Evolutionary conservation across 257 asterid species (phyloP).

Genomic region (Datura wrightii): DNA sequence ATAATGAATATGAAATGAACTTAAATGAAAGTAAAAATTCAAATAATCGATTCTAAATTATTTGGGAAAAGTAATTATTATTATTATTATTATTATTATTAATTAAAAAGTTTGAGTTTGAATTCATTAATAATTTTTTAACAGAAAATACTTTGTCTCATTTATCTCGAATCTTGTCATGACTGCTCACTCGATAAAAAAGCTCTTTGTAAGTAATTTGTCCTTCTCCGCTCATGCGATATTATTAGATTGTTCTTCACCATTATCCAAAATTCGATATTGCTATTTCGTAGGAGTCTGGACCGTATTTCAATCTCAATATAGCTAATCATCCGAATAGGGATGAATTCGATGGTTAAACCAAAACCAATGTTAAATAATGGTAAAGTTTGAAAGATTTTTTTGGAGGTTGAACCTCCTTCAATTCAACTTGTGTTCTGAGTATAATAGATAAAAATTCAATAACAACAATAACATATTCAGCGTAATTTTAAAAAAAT

Average conservation of each 20-base stretch:
- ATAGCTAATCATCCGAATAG: not conserved
- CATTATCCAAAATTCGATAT: not conserved
- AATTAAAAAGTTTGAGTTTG: not conserved
- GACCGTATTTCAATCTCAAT: not conserved
- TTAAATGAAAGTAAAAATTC: not conserved
- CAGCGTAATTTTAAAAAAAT: too few species aligned
- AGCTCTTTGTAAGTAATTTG: not conserved
- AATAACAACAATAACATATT: too few species aligned
- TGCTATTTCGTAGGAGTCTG: not conserved
- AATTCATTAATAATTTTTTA: not conserved
- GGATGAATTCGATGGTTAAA: not conserved
- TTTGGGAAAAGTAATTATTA: too few species aligned
- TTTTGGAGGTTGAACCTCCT: not conserved
- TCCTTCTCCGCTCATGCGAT: not conserved
- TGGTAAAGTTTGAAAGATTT: not conserved
- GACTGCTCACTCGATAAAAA: not conserved
- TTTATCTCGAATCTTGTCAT: not conserved
- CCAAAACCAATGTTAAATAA: not conserved
- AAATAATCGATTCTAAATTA: not conserved
- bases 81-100: too few species aligned
- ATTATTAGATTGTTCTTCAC: not conserved
- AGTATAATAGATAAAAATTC: too few species aligned
- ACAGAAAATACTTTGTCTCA: not conserved
- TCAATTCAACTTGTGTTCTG: not conserved
- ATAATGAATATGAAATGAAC: not conserved